These are phyloP conservation scores for Pyrenophora seminiperda DNA, from an alignment of 2,329 filamentous ascomycete genomes.

Conservation along the genomic window DNA sequence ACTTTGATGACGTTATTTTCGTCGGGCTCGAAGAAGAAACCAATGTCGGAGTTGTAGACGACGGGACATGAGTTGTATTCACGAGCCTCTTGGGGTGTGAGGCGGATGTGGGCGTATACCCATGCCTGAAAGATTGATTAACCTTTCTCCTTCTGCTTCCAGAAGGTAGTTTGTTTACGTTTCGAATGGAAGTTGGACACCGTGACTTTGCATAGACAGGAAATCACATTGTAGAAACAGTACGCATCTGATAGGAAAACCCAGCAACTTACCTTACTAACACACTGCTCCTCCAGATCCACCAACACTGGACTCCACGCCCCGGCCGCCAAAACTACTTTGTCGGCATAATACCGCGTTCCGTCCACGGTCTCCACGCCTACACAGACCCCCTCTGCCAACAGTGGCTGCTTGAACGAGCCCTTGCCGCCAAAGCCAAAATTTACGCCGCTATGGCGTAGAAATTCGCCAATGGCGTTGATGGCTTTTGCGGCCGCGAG, in stretches of 20 bases:
- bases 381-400: conserved; percentile 46
- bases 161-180: too few relatives aligned
- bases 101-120: conserved; percentile 60
- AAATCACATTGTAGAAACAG: too few relatives aligned
- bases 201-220: too few relatives aligned
- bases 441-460: conserved; percentile 48
- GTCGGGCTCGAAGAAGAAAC: conserved; percentile 59
- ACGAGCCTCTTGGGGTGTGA: conserved; percentile 54
- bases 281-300: conserved; percentile 40
- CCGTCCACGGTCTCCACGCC: conserved; percentile 52
- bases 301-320: conserved; percentile 40
- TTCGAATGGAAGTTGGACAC: too few relatives aligned
- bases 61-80: conserved; percentile 61
- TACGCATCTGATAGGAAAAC: too few relatives aligned
- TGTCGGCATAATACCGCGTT: conserved; percentile 51
- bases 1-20: conserved; percentile 55
- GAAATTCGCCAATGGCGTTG: conserved; percentile 52
- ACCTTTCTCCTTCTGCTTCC: neutral
- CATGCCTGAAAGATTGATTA: conserved; percentile 47
- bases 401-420: conserved; percentile 52
- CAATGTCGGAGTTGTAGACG: conserved; percentile 56
- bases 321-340: conserved; percentile 52
- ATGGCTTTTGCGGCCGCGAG: conserved; percentile 56
- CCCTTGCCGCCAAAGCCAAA: conserved; percentile 53
- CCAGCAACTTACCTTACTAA: conserved; percentile 57